Evolutionary conservation across 225 moss, liverwort and hornwort genomes (phyloP).

Genomic region (Antitrichia curtipendula): DNA sequence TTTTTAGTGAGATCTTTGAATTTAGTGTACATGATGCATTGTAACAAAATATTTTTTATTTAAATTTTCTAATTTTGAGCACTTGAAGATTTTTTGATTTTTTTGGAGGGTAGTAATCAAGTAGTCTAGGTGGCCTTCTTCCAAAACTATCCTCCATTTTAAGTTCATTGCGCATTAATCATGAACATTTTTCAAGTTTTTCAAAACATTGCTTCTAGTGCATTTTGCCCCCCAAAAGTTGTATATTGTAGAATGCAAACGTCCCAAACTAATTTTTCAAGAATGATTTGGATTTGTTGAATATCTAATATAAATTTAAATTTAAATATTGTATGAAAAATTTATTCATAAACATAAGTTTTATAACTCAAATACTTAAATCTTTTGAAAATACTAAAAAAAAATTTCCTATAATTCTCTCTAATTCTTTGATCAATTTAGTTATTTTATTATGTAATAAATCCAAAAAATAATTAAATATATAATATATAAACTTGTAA

Average conservation of each 20-base stretch:
- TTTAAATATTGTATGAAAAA: background rate
- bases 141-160: background rate
- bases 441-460: background rate
- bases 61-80: background rate
- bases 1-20: background rate
- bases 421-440: fast-evolving
- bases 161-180: background rate
- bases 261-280: background rate
- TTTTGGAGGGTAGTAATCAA: background rate
- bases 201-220: background rate
- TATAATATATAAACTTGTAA: fast-evolving
- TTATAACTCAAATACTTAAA: background rate
- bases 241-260: background rate
- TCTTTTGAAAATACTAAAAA: background rate
- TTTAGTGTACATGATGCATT: fast-evolving
- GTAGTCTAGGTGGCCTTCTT: background rate
- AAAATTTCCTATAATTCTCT: fast-evolving
- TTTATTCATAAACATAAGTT: background rate
- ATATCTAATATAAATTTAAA: background rate
- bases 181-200: background rate
- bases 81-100: background rate
- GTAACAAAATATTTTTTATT: background rate
- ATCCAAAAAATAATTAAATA: background rate
- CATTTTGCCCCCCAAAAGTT: background rate
- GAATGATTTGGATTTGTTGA: background rate